Percentiles rank a stretch among this genome's conserved stretches.
Evolutionary conservation across 768 basidiomycete genomes (phyloP).

Genomic region (Russula brevipes): DNA sequence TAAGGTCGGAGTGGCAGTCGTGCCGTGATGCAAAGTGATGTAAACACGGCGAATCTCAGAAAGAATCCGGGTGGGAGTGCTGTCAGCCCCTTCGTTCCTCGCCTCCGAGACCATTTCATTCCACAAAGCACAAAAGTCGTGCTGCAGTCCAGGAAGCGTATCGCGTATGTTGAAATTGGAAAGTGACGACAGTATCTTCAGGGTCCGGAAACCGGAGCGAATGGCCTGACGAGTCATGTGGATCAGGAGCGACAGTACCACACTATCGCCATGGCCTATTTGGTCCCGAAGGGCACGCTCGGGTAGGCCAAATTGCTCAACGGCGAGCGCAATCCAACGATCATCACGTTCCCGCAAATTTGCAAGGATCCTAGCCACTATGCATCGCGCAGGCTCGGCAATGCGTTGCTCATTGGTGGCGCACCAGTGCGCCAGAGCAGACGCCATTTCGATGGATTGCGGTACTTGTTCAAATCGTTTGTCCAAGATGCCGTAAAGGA

Average conservation of each 20-base stretch:
- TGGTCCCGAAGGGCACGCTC: not conserved
- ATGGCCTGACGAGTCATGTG: not conserved
- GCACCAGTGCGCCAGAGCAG: not conserved
- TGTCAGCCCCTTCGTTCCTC: not conserved
- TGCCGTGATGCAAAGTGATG: not conserved
- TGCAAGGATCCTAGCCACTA: not conserved
- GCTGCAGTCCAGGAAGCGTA: constrained; percentile 2
- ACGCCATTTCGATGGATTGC: not conserved
- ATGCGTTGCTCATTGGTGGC: not conserved
- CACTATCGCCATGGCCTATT: not conserved
- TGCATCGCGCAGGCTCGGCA: not conserved
- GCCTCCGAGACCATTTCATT: constrained; percentile 1
- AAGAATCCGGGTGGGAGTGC: not conserved
- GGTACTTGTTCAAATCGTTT: not conserved
- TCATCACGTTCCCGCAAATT: not conserved
- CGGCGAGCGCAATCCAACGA: not conserved
- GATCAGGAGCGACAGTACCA: not conserved
- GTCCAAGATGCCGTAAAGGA: not conserved
- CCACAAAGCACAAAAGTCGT: constrained; percentile 8
- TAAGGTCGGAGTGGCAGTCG: not conserved
- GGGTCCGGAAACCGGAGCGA: not conserved
- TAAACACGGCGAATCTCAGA: not conserved
- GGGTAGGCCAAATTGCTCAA: not conserved
- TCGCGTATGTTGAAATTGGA: not conserved
- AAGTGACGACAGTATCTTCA: not conserved